These are phyloP conservation scores for Talaromyces sp. DNA, from an alignment of 2,329 filamentous ascomycete species.

Conservation along the genomic window DNA sequence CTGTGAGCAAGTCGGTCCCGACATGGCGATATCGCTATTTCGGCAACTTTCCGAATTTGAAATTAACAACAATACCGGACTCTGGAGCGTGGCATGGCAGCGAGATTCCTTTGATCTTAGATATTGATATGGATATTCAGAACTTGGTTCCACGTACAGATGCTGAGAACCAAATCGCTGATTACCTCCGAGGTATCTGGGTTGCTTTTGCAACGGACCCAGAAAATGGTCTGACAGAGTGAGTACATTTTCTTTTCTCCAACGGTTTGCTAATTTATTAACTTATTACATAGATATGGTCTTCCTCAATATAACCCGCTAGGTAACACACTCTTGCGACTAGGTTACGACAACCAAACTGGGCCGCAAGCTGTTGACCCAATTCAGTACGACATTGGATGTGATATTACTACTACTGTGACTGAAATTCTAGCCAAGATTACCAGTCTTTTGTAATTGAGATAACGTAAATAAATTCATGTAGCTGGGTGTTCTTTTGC, in stretches of 20 bases:
- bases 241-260: background rate
- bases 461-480: background rate
- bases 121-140: conserved; percentile 1
- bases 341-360: background rate
- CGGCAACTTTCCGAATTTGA: conserved; percentile 3
- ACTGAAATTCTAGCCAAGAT: background rate
- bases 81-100: conserved; percentile 8
- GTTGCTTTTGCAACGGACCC: conserved; percentile 6
- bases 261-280: background rate
- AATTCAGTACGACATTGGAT: conserved; percentile 3
- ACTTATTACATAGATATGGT: background rate
- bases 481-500: background rate
- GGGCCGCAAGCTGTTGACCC: background rate
- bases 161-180: background rate
- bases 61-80: background rate
- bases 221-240: background rate
- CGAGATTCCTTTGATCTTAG: background rate
- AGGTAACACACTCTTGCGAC: background rate
- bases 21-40: conserved; percentile 8
- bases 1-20: background rate
- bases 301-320: background rate
- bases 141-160: background rate
- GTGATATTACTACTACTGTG: background rate
- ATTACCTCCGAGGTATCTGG: conserved; percentile 5
- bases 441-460: background rate